Percentiles rank a stretch among this genome's conserved stretches.
phyloP scores from a whole-genome alignment of 345 rosid species.

The Acer negundo region DNA sequence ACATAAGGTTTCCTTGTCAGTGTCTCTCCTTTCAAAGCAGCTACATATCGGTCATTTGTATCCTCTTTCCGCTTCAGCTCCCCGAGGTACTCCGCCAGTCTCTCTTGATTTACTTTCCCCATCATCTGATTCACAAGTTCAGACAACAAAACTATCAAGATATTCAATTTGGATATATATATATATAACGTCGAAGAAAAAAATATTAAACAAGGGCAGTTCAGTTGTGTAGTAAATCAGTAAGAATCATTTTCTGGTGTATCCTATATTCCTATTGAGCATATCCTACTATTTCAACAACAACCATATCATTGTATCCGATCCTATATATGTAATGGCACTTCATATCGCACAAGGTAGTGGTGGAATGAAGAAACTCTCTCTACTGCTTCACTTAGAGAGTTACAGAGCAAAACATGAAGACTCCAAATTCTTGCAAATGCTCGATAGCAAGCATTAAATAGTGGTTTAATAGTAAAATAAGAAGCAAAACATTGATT shows the following conservation, averaged over 20 bases:
- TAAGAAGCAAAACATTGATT: neutral
- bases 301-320: neutral
- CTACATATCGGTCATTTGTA: constrained; percentile 88
- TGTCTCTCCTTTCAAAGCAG: constrained; percentile 87
- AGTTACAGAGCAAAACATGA: neutral
- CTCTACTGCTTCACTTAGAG: neutral
- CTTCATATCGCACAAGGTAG: neutral
- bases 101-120: constrained; percentile 85
- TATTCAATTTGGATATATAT: neutral
- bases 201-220: neutral
- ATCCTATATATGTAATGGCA: neutral
- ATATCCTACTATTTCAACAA: neutral
- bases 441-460: neutral
- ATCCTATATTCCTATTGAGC: neutral
- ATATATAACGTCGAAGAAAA: neutral
- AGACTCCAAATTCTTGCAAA: neutral
- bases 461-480: neutral
- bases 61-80: constrained; percentile 89
- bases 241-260: neutral
- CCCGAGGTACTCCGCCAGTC: constrained; percentile 87
- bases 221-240: neutral
- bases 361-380: no score
- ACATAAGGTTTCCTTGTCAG: constrained; percentile 81
- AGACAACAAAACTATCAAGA: constrained; percentile 3
- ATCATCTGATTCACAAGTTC: constrained; percentile 60